A percentile compares a stretch with the other conserved stretches of the same genome.
phyloP scores from a whole-genome alignment of 1,139 yeast species.

The Taiozyma sp. region DNA sequence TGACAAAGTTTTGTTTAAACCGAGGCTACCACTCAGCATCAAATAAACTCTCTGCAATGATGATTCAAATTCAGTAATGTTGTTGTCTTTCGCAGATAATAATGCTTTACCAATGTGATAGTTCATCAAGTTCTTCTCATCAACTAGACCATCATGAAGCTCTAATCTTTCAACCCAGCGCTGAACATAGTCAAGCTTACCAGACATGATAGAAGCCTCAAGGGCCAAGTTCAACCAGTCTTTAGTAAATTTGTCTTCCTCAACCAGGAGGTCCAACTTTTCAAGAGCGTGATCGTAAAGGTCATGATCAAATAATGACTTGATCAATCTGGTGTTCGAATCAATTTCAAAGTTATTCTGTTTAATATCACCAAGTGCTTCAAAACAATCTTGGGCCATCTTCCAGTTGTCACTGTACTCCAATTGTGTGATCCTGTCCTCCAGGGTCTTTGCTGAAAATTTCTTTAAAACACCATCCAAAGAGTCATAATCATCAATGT shows the following conservation, averaged over 20 bases:
- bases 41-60: conserved; percentile 48
- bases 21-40: conserved; percentile 55
- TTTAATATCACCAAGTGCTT: conserved; percentile 49
- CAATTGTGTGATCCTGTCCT: conserved; percentile 70
- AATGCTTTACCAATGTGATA: conserved; percentile 64
- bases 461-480: conserved; percentile 78
- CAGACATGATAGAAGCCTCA: conserved; percentile 67
- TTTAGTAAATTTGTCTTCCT: conserved; percentile 27
- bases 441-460: conserved; percentile 63
- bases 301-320: conserved; percentile 54
- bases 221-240: conserved; percentile 67
- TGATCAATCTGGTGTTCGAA: conserved; percentile 37
- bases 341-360: conserved; percentile 29
- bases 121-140: conserved; percentile 52
- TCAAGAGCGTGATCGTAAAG: conserved; percentile 44
- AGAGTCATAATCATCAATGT: conserved; percentile 84
- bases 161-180: conserved; percentile 52
- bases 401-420: conserved; percentile 87
- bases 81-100: conserved; percentile 33
- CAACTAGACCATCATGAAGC: conserved; percentile 34
- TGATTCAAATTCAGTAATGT: conserved; percentile 28
- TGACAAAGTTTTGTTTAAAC: conserved; percentile 57
- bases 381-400: conserved; percentile 81
- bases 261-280: conserved; percentile 23
- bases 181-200: conserved; percentile 44